Conservation (phyloP, 1,284 basidiomycete genomes). For the Earliella scabrosa region DNA sequence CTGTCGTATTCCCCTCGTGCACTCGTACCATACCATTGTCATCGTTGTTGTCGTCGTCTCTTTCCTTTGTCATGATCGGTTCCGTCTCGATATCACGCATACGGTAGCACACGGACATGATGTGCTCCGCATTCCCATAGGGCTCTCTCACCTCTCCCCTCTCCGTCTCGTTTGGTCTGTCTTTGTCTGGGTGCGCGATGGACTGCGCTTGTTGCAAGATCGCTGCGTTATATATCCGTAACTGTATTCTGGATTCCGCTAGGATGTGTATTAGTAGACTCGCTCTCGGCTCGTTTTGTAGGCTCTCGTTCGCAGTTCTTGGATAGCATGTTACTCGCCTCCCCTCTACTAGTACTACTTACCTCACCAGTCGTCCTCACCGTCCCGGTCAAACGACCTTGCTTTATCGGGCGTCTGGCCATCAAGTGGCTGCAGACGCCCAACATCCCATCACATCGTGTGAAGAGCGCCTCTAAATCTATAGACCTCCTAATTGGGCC, state of each 20-base stretch:
- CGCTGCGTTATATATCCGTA: conserved; percentile 8
- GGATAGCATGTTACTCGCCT: neutral
- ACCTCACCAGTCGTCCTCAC: too few relatives aligned
- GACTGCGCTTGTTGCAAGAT: neutral
- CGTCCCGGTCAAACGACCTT: too few relatives aligned
- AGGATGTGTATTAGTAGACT: neutral
- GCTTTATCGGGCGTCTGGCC: neutral
- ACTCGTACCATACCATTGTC: neutral
- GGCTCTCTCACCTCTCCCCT: too few relatives aligned
- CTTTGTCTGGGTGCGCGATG: neutral
- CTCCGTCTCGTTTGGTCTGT: neutral
- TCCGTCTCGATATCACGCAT: neutral
- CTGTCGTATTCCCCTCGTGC: neutral
- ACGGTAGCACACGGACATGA: conserved; percentile 26
- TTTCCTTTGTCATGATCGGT: neutral
- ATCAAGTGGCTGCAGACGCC: neutral
- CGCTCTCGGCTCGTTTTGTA: neutral
- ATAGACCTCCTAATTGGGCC: conserved; percentile 17
- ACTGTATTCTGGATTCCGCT: conserved; percentile 6
- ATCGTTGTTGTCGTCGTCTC: neutral
- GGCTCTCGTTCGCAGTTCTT: neutral
- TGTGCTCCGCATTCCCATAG: conserved; percentile 17
- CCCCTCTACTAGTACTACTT: too few relatives aligned
- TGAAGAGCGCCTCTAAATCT: conserved; percentile 15
- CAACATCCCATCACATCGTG: conserved; percentile 14